A percentile compares a stretch with the other conserved stretches of the same genome.
Evolutionary conservation across 164 flowering plant genomes (phyloP).

Genomic region (Nymphaea thermarum): DNA sequence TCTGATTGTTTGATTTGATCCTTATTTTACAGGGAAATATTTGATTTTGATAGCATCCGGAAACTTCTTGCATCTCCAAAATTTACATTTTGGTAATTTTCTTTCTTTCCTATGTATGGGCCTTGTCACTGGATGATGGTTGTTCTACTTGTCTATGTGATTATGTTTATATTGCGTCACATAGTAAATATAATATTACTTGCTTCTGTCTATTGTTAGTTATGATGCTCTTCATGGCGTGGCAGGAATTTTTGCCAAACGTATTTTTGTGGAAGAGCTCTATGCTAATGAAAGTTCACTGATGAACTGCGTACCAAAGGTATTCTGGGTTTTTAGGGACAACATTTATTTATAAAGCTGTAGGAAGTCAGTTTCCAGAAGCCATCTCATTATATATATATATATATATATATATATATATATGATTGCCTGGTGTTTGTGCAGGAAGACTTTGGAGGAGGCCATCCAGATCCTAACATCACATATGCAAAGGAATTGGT

Average conservation of each 20-base stretch:
- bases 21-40: conserved; percentile 53
- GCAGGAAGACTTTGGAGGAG: conserved; percentile 99
- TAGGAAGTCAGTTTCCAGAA: no score
- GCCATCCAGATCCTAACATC: conserved; percentile 98
- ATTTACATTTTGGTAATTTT: conserved; percentile 73
- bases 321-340: conserved; percentile 6
- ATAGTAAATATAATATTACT: no score
- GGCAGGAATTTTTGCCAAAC: conserved; percentile 87
- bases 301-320: conserved; percentile 88
- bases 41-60: conserved; percentile 71
- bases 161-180: no score
- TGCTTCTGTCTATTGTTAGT: conserved; percentile 17
- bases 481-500: conserved; percentile 99
- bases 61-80: conserved; percentile 81
- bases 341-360: background rate
- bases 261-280: conserved; percentile 94
- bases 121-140: background rate
- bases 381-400: no score
- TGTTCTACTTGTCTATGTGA: background rate
- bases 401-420: no score
- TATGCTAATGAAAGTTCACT: conserved; percentile 78
- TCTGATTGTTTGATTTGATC: background rate
- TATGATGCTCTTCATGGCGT: conserved; percentile 98
- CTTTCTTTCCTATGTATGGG: background rate
- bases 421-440: conserved; percentile 3